Percentiles rank a stretch among this genome's conserved stretches.
These are phyloP conservation scores for Pyricularia pennisetigena DNA, from an alignment of 2,329 filamentous ascomycete species.

Conservation along the genomic window DNA sequence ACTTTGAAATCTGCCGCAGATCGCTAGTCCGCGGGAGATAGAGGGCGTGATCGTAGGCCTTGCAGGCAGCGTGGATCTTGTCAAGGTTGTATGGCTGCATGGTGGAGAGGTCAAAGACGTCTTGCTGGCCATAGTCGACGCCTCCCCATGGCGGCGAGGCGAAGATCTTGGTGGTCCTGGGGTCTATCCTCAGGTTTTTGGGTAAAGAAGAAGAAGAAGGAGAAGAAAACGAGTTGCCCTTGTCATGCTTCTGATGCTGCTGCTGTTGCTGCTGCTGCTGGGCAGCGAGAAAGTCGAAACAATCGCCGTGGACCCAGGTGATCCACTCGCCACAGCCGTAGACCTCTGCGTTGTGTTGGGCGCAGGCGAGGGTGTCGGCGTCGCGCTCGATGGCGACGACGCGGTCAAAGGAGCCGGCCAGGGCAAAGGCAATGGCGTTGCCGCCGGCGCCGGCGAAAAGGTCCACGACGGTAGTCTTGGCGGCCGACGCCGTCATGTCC, in stretches of 20 bases:
- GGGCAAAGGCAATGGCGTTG: constrained; percentile 90
- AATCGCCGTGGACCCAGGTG: constrained; percentile 80
- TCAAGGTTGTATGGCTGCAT: constrained; percentile 82
- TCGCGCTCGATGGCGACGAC: constrained; percentile 88
- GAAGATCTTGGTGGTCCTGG: constrained; percentile 36
- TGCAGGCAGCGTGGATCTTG: constrained; percentile 53
- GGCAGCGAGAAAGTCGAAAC: constrained; percentile 60
- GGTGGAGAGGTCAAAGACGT: constrained; percentile 70
- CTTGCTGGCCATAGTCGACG: constrained; percentile 42
- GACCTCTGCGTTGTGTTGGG: constrained; percentile 80
- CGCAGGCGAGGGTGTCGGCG: constrained; percentile 70
- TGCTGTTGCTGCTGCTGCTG: not conserved
- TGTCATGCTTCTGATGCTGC: constrained; percentile 7
- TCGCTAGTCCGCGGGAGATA: constrained; percentile 83
- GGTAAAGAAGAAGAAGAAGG: constrained; percentile 27
- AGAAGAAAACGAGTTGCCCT: not conserved
- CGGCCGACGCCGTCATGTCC: constrained; percentile 52
- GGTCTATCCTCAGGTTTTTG: constrained; percentile 19
- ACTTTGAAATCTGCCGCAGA: constrained; percentile 62
- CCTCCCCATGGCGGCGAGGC: constrained; percentile 53
- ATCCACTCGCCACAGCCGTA: constrained; percentile 72
- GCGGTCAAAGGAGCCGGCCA: constrained; percentile 66
- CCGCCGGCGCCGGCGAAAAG: constrained; percentile 87
- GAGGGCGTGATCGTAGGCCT: constrained; percentile 52
- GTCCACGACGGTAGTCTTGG: constrained; percentile 63